phyloP scores from a whole-genome alignment of 1,284 basidiomycete species.

The Cutaneotrichosporon daszewskae region DNA sequence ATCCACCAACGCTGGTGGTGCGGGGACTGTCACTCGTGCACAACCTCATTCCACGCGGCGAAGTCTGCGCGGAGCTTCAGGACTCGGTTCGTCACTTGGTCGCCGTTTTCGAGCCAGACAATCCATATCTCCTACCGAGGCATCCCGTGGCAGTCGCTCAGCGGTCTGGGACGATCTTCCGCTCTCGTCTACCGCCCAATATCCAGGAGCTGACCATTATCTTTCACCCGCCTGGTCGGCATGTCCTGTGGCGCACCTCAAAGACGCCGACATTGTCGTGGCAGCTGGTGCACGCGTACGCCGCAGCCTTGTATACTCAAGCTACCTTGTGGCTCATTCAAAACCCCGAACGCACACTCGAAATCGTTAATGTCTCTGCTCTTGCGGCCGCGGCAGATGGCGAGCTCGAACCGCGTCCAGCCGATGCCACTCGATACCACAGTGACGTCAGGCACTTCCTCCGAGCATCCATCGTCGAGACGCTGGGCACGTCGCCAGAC shows the following conservation, averaged over 20 bases:
- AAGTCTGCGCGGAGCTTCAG: background rate
- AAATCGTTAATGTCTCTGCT: slow-evolving; percentile 6
- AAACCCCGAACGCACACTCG: background rate
- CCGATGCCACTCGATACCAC: too few species aligned
- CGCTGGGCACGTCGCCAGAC: background rate
- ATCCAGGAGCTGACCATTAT: slow-evolving; percentile 1
- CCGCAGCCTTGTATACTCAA: background rate
- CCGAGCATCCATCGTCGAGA: background rate
- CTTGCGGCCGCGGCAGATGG: background rate
- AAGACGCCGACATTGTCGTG: slow-evolving; percentile 3
- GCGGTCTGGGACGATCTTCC: background rate
- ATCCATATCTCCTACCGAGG: slow-evolving; percentile 8
- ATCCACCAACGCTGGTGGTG: slow-evolving; percentile 4
- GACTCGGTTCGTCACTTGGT: slow-evolving; percentile 5
- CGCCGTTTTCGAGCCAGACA: slow-evolving; percentile 10
- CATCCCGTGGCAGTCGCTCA: slow-evolving; percentile 1
- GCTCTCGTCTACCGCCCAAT: slow-evolving; percentile 2
- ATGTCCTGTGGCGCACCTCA: background rate
- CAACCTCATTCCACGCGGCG: slow-evolving; percentile 2
- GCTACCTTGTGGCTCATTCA: slow-evolving; percentile 1
- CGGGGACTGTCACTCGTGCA: slow-evolving; percentile 9
- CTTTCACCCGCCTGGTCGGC: background rate
- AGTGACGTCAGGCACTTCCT: too few species aligned
- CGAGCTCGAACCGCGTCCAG: background rate
- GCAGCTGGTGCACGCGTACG: slow-evolving; percentile 5